These are phyloP conservation scores for Fusarium nanum DNA, from an alignment of 2,329 filamentous ascomycete genomes.

Conservation along the genomic window DNA sequence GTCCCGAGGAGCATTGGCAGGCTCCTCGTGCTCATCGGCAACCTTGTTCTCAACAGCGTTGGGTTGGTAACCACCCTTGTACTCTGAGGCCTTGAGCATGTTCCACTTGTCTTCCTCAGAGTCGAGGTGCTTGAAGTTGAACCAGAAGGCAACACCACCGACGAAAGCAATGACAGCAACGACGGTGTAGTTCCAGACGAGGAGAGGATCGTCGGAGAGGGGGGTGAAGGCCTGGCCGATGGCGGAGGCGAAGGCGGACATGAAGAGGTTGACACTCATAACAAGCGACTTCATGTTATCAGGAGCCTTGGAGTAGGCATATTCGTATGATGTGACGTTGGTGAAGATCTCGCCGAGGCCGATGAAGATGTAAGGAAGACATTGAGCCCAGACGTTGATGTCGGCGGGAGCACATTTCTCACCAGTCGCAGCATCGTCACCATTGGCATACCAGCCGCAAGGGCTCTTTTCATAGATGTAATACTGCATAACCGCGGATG, in stretches of 20 bases:
- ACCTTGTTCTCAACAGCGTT: constrained; percentile 50
- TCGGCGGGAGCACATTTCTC: constrained; percentile 63
- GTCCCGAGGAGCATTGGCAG: constrained; percentile 28
- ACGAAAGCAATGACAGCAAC: constrained; percentile 71
- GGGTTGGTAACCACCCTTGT: constrained; percentile 55
- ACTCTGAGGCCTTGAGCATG: constrained; percentile 63
- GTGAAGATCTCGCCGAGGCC: constrained; percentile 66
- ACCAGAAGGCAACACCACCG: constrained; percentile 75
- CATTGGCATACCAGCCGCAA: constrained; percentile 68
- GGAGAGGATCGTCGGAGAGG: constrained; percentile 71
- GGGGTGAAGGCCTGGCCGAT: constrained; percentile 76
- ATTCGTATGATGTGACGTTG: constrained; percentile 74
- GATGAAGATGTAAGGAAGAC: constrained; percentile 62
- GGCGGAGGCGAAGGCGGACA: constrained; percentile 75
- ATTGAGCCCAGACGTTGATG: constrained; percentile 74
- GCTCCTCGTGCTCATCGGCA: constrained; percentile 28
- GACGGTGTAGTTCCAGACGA: constrained; percentile 78
- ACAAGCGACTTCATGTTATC: constrained; percentile 86
- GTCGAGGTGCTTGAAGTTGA: constrained; percentile 74
- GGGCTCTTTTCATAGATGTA: constrained; percentile 73
- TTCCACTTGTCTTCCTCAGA: constrained; percentile 76
- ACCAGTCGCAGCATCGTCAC: constrained; percentile 21
- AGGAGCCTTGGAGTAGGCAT: constrained; percentile 81
- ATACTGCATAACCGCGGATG: constrained; percentile 66
- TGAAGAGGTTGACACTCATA: constrained; percentile 75